phyloP scores from a whole-genome alignment of 495 filamentous ascomycete species.

The Aspergillus sclerotiicarbonarius region DNA sequence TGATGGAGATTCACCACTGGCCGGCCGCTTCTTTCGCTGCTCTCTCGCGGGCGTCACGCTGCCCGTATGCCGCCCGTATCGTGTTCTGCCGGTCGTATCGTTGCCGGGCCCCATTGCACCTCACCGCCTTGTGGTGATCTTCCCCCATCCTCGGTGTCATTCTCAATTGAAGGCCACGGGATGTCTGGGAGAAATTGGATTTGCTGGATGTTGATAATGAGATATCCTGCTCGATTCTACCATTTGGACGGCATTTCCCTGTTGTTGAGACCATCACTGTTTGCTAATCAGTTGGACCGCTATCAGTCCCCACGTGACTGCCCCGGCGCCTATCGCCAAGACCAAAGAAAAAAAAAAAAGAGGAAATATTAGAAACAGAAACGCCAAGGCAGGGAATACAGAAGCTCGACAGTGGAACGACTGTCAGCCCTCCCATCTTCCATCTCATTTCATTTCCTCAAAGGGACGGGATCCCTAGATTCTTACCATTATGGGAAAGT shows the following conservation, averaged over 20 bases:
- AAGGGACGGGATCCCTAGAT: background rate
- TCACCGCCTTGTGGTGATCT: conserved; percentile 30
- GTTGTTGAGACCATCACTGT: background rate
- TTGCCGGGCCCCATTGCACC: conserved; percentile 18
- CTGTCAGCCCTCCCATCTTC: background rate
- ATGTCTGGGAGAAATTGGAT: no score
- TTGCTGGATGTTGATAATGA: no score
- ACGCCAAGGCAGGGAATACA: background rate
- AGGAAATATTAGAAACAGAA: conserved; percentile 22
- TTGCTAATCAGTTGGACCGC: background rate
- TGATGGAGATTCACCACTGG: background rate
- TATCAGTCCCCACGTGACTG: conserved; percentile 21
- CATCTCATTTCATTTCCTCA: background rate
- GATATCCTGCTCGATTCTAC: no score
- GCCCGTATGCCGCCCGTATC: conserved; percentile 18
- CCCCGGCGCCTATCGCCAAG: conserved; percentile 28
- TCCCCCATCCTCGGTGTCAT: background rate
- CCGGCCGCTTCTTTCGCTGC: background rate
- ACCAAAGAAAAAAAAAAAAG: conserved; percentile 29
- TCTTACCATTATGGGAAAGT: background rate
- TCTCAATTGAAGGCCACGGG: background rate
- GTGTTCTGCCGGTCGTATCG: conserved; percentile 22
- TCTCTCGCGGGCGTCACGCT: conserved; percentile 25
- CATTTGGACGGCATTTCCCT: background rate
- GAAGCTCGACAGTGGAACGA: no score